Evolutionary conservation across 148 eudicot genomes (phyloP).

Genomic region (Arctostaphylos glauca): DNA sequence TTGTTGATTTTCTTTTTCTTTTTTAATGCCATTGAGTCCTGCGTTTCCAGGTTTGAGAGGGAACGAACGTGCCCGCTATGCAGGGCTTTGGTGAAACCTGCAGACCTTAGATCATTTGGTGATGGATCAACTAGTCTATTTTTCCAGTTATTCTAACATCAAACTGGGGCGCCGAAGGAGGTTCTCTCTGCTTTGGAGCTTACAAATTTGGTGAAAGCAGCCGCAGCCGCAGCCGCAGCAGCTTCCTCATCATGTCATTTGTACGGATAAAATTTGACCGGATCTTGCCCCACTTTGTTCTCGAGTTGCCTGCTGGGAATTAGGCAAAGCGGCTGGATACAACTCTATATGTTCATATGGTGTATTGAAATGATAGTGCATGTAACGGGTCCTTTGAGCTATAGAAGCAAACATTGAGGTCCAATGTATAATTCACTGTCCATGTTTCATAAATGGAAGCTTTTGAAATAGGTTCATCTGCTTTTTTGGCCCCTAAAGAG

Average conservation of each 20-base stretch:
- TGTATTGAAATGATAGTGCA: slow-evolving; percentile 30
- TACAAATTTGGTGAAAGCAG: not conserved
- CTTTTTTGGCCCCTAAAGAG: too few species aligned
- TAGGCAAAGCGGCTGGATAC: not conserved
- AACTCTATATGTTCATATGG: slow-evolving; percentile 41
- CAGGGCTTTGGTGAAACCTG: slow-evolving; percentile 82
- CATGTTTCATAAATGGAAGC: slow-evolving; percentile 7
- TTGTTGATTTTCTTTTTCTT: slow-evolving; percentile 9
- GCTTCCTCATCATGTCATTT: not conserved
- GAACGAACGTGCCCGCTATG: slow-evolving; percentile 92
- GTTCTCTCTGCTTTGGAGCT: slow-evolving; percentile 21
- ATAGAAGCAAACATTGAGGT: not conserved
- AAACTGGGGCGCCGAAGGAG: slow-evolving; percentile 16
- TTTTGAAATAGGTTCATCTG: not conserved
- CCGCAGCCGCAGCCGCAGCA: not conserved
- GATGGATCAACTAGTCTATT: slow-evolving; percentile 83
- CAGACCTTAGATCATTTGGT: slow-evolving; percentile 78
- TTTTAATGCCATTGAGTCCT: not conserved
- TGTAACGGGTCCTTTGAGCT: slow-evolving; percentile 14
- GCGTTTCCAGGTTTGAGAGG: slow-evolving; percentile 74
- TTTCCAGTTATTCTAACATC: slow-evolving; percentile 60
- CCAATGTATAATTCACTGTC: not conserved
- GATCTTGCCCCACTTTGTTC: slow-evolving; percentile 7
- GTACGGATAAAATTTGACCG: not conserved
- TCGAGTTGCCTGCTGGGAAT: slow-evolving; percentile 22